A percentile compares a stretch with the other conserved stretches of the same genome.
These are phyloP conservation scores for Fusarium ambrosium DNA, from an alignment of 2,329 filamentous ascomycete genomes.

Conservation along the genomic window DNA sequence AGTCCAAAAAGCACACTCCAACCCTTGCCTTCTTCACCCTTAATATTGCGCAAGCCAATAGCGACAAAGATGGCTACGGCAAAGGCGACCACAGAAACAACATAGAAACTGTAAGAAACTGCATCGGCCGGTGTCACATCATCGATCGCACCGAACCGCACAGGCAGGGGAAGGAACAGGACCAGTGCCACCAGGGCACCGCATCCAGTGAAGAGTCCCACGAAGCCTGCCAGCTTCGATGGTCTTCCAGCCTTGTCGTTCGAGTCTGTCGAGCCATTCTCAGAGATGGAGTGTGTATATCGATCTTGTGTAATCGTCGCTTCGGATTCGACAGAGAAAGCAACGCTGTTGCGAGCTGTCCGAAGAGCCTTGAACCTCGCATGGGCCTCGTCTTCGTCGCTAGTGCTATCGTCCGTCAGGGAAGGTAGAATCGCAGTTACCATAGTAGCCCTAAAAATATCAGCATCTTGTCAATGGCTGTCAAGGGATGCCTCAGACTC, in stretches of 20 bases:
- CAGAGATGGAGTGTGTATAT: constrained; percentile 59
- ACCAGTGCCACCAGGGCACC: constrained; percentile 87
- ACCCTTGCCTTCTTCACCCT: constrained; percentile 83
- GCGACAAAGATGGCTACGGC: constrained; percentile 81
- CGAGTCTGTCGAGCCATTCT: constrained; percentile 42
- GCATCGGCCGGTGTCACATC: constrained; percentile 81
- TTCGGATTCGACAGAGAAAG: constrained; percentile 79
- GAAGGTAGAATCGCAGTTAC: constrained; percentile 93
- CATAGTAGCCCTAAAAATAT: constrained; percentile 79
- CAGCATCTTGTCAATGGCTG: constrained; percentile 18
- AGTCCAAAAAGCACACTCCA: constrained; percentile 70
- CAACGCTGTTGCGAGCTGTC: constrained; percentile 68
- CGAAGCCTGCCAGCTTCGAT: constrained; percentile 82
- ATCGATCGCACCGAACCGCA: constrained; percentile 77
- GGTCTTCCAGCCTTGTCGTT: constrained; percentile 59
- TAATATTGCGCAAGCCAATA: constrained; percentile 77
- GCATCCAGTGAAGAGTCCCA: constrained; percentile 92
- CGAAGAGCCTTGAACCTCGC: constrained; percentile 54
- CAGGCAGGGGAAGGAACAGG: constrained; percentile 89
- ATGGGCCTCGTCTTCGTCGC: constrained; percentile 42
- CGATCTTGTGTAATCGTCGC: constrained; percentile 79
- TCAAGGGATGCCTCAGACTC: constrained; percentile 47
- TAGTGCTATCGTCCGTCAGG: constrained; percentile 66
- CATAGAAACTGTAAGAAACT: constrained; percentile 87
- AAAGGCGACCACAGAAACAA: constrained; percentile 81